These are phyloP conservation scores for Suillus plorans DNA, from an alignment of 768 basidiomycete species.

Conservation along the genomic window DNA sequence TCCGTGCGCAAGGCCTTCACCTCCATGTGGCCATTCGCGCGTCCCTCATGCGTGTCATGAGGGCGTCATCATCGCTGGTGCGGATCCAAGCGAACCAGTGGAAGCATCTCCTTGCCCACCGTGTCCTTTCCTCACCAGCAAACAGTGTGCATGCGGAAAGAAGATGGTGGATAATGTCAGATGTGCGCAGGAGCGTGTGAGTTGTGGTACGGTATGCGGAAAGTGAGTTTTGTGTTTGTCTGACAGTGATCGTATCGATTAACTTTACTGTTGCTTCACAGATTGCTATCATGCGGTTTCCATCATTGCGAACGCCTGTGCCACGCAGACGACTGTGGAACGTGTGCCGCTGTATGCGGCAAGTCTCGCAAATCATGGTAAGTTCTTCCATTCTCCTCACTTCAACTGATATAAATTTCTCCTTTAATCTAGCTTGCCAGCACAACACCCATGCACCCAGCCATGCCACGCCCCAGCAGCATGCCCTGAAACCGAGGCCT, in stretches of 20 bases:
- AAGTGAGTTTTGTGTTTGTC: constrained; percentile 45
- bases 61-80: constrained; percentile 38
- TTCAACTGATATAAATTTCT: background rate
- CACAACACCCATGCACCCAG: constrained; percentile 70
- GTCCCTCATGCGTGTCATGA: constrained; percentile 84
- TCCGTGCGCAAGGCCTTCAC: constrained; percentile 71
- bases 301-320: constrained; percentile 85
- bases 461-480: constrained; percentile 87
- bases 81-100: constrained; percentile 6
- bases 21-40: constrained; percentile 80
- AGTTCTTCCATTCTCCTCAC: constrained; percentile 19
- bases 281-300: constrained; percentile 79
- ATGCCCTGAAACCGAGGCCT: constrained; percentile 81
- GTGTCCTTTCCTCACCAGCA: constrained; percentile 78
- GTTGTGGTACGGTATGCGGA: constrained; percentile 81
- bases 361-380: constrained; percentile 86
- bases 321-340: constrained; percentile 80
- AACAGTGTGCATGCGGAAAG: constrained; percentile 89
- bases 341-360: constrained; percentile 75
- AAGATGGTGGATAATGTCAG: constrained; percentile 73
- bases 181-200: constrained; percentile 79
- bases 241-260: background rate
- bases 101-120: constrained; percentile 64
- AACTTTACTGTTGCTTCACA: constrained; percentile 21
- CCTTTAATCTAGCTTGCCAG: constrained; percentile 49